phyloP scores from a whole-genome alignment of 2,329 filamentous ascomycete species.

The Mariannaea sp. region DNA sequence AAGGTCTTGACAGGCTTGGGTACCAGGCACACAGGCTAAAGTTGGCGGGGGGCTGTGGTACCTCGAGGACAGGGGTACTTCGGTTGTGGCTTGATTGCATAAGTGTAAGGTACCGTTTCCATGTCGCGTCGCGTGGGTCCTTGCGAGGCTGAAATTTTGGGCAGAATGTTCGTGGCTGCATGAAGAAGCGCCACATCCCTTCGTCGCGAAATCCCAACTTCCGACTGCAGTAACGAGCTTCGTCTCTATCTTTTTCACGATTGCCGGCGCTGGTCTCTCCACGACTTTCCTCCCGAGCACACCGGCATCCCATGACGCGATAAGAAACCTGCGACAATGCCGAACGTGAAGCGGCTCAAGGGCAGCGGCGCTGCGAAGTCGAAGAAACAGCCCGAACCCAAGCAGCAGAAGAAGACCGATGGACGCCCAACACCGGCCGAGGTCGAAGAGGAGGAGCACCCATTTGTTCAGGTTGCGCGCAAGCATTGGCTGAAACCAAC shows the following conservation, averaged over 20 bases:
- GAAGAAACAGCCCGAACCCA: slow-evolving; percentile 42
- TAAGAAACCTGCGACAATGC: slow-evolving; percentile 48
- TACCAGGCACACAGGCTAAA: slow-evolving; percentile 2
- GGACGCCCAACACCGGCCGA: slow-evolving; percentile 62
- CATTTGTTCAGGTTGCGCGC: slow-evolving; percentile 77
- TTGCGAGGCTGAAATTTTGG: slow-evolving; percentile 46
- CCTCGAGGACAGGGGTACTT: slow-evolving; percentile 18
- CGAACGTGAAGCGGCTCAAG: slow-evolving; percentile 63
- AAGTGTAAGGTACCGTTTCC: too few relatives aligned
- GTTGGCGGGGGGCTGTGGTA: slow-evolving; percentile 18
- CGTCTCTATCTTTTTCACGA: slow-evolving; percentile 22
- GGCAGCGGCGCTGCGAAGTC: slow-evolving; percentile 53
- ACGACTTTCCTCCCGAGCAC: slow-evolving; percentile 14
- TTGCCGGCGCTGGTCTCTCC: slow-evolving; percentile 13
- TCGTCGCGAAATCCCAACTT: slow-evolving; percentile 25
- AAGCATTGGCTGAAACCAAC: slow-evolving; percentile 80
- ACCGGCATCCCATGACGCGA: slow-evolving; percentile 31
- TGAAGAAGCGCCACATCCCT: slow-evolving; percentile 29
- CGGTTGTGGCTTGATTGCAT: slow-evolving; percentile 23
- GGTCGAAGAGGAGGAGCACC: slow-evolving; percentile 72
- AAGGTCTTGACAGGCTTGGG: slow-evolving; percentile 8
- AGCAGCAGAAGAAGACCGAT: slow-evolving; percentile 47
- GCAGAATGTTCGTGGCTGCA: slow-evolving; percentile 16
- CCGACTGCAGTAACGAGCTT: slow-evolving; percentile 15
- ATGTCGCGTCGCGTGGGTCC: slow-evolving; percentile 34